Conservation (phyloP, 306 rosid species). For the Astragalus membranaceus region DNA sequence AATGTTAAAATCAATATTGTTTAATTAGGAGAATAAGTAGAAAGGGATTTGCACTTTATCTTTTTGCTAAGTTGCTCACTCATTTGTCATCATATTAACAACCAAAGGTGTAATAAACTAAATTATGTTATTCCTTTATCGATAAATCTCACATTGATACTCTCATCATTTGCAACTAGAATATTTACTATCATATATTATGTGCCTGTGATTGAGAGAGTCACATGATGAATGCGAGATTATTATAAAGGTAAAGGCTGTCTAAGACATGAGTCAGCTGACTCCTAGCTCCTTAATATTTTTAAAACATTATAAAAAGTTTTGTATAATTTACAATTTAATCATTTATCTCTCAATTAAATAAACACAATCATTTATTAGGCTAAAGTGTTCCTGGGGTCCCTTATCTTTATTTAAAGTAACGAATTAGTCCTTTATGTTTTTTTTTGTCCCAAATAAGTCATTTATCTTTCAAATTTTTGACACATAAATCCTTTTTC, state of each 20-base stretch:
- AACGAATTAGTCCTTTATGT: no score
- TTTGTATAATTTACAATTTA: no score
- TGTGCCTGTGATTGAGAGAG: not conserved
- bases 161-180: conserved; percentile 4
- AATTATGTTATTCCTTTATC: not conserved
- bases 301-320: no score
- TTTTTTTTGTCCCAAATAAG: no score
- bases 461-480: no score
- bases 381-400: no score
- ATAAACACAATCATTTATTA: no score
- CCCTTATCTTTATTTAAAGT: no score
- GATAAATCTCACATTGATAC: not conserved
- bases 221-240: not conserved
- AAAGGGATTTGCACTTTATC: conserved; percentile 2
- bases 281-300: not conserved
- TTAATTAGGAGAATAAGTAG: not conserved
- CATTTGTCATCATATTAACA: conserved; percentile 17
- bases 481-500: no score
- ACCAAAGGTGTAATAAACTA: not conserved
- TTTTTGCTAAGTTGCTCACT: not conserved
- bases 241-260: not conserved
- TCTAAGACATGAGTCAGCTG: not conserved
- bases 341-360: no score
- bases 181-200: not conserved
- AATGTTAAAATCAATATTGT: not conserved